Base-by-base conservation (phyloP, 2,329 filamentous ascomycete species). In the Scedosporium dehoogii region DNA sequence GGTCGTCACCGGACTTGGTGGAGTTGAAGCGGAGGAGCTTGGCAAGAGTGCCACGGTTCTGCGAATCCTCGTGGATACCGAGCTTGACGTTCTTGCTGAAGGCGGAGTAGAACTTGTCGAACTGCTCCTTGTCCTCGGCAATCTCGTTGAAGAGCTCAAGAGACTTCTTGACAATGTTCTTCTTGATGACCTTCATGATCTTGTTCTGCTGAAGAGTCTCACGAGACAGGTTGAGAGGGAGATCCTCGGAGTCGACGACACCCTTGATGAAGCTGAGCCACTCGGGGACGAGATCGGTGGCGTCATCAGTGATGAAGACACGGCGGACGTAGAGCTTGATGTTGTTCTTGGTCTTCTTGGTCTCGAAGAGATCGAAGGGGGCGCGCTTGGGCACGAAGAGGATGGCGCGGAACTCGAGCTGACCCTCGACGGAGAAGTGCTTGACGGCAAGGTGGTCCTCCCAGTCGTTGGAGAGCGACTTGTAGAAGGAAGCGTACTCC, bases 101-200 rank as follows among this genome's bases (percentile, higher is more conserved):
- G 73, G 94, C 94, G 74, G 83, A 83, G 88, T 99, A 99, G 89
- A 99, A 99, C 88, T 99, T 99, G 88, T 99, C 94, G 78, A 99
- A 99, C 80, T 97, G 91, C 87, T 99, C 94, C 81, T 96, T 96
- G 82, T 99, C 94, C 85, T 99, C 94, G 64, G 94, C 88, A 68
- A 99, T 99, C 85, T 99, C 94, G 73, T 87, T 86, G 89, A 99
- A 99, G 78, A 99, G 91, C 85, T 99, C 94, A 69, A 99, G 91
- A 68, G 91, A 91, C 91, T 99, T 99, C 92, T 97, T 99, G 85
- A 99, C 92, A 69, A 99, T 96, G 89, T 99, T 99, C 92, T 99
- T 99, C 88, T 96, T 96, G 87, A 97, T 97, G 79, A 97, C 94
- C 90, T 97, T 97, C 94, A 97, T 97, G 85, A 99, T 99, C 92